These are phyloP conservation scores for Pterocarpus santalinus DNA, from an alignment of 306 rosid species.

Conservation along the genomic window DNA sequence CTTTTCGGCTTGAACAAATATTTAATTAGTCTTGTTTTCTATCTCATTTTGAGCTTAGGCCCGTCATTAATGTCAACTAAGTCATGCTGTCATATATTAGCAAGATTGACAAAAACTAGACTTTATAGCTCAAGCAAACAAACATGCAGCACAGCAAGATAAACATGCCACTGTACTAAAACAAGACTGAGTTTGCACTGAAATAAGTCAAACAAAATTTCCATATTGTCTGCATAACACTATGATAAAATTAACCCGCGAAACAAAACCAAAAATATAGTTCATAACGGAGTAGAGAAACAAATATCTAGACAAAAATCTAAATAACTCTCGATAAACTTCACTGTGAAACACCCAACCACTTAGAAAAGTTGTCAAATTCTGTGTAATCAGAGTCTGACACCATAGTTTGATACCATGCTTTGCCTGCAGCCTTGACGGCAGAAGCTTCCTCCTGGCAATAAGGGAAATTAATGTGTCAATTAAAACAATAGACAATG, in stretches of 20 bases:
- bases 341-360: slow-evolving; percentile 84
- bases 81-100: too few relatives aligned
- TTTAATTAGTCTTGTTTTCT: too few relatives aligned
- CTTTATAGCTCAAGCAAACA: not conserved
- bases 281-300: slow-evolving; percentile 23
- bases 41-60: too few relatives aligned
- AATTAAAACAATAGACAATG: not conserved
- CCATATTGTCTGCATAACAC: slow-evolving; percentile 28
- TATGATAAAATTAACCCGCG: slow-evolving; percentile 17
- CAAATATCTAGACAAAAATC: slow-evolving; percentile 43
- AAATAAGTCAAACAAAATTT: slow-evolving; percentile 35
- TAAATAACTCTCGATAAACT: slow-evolving; percentile 21
- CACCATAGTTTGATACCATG: slow-evolving; percentile 78
- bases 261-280: slow-evolving; percentile 21
- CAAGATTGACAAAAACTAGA: not conserved
- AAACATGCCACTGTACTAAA: not conserved
- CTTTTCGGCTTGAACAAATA: too few relatives aligned
- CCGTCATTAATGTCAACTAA: not conserved
- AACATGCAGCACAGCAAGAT: not conserved
- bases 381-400: slow-evolving; percentile 77
- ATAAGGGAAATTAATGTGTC: too few relatives aligned
- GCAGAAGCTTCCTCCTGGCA: slow-evolving; percentile 68
- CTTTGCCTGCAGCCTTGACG: slow-evolving; percentile 76
- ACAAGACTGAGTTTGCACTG: not conserved
- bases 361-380: slow-evolving; percentile 68